Evolutionary conservation across 2,329 filamentous ascomycete genomes (phyloP), one percentile per base, ranked within the genome.

Genomic region (Ophiostoma perfectum): DNA sequence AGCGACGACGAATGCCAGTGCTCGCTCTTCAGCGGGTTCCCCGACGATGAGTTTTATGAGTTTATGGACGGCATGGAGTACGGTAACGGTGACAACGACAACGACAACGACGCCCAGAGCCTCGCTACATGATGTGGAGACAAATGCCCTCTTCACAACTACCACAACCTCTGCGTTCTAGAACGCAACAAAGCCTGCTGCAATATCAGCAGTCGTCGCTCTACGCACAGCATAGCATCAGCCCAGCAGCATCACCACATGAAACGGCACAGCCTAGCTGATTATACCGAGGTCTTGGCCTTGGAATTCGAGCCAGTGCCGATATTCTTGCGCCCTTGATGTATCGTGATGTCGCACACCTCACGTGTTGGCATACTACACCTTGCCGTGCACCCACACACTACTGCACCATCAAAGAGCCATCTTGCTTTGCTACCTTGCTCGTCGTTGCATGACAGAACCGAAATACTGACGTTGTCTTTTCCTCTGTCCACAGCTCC

Each of bases 401-500:
- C 27, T 27, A 9, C 42, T 12, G 14, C 14, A 4, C 42, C 49
- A 7, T 55, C 55, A 11, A 66, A 45, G n/a, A 60, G 11, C 41
- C 16, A 64, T 47, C 14, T 9, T 58, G 14, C 16, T 27, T 36
- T 66, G 42, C 55, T 55, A 45, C 45, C 18, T 60, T 18, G 58
- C 58, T 42, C 52, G 12, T 64, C 11, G 27, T 55, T 44, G 60
- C 39, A 44, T 36, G 16, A 41, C 44, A 11, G n/a, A 27, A 62
- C 84, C 16, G 9, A 36, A 39, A 39, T 60, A 44, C 52, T 55
- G 27, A 78, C 73, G 73, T 75, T 76, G 72, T 74, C 73, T 83
- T 16, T 42, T 52, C 27, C 27, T 27, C n/a, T 66, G 16, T 47
- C 38, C 47, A 45, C 86, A 97, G 93, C 91, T 98, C 78, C 95